Base-by-base conservation (phyloP, 179 eudicot genomes). In the Gypsophila paniculata region DNA sequence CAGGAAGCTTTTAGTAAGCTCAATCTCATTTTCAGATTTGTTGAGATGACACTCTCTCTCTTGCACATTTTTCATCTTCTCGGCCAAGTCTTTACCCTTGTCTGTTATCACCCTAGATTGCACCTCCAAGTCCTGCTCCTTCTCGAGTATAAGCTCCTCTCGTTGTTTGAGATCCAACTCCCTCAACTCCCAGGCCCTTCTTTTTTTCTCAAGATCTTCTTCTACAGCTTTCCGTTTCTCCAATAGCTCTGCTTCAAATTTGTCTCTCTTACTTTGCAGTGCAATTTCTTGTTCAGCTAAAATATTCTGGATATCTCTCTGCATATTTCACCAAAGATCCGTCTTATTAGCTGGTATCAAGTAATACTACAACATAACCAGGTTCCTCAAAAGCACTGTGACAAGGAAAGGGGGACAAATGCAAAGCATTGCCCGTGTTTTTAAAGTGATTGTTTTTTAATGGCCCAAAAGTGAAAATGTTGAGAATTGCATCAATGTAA, bases 171-270 rank as follows among this genome's bases (percentile, higher is more conserved):
- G 81, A 78, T 94, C 96, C 75, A 91, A 70, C 79, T 94, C 97
- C 70, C 77, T 88, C 80, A 94, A 85, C 77, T 94, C 99, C 91
- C 94, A 89, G 71, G 85, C 85, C 75, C 96, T 86, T 82, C 92
- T 85, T 81, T 85, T 94, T 52, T 74, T 76, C 82, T 91, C 86
- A 76, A 89, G 81, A 25, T 89, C 90, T 65, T 88, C 92, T 64
- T 91, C 94, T 65, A 79, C 85, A 62, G 66, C 59, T 77, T 85
- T 91, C 51, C 82, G 87, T 72, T 79, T 89, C 76, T 68, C 74
- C 73, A 79, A 79, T 52, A 90, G 65, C 73, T 89, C 93, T 32
- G 87, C 83, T 68, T 94, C 94, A 55, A 85, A 76, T 71, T 82
- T 85, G 23, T 83, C 83, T 70, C 66, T 80, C 78, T 76, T 86